phyloP scores from a whole-genome alignment of 768 basidiomycete species.

The Boletales sp. region DNA sequence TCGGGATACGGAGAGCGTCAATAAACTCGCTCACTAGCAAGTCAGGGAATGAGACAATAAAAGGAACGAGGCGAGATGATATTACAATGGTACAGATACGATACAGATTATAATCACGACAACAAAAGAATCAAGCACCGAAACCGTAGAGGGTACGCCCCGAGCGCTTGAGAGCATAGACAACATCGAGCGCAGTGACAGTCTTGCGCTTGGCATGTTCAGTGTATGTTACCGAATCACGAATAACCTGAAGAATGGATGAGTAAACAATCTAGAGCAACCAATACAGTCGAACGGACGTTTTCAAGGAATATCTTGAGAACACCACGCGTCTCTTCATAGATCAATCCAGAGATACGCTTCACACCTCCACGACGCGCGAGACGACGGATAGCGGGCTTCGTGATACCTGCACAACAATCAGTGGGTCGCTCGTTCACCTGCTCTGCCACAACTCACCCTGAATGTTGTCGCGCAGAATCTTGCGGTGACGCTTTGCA shows the following conservation, averaged over 20 bases:
- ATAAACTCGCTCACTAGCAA: too few relatives aligned
- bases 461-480: too few relatives aligned
- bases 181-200: constrained; percentile 92
- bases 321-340: constrained; percentile 88
- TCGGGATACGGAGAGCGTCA: too few relatives aligned
- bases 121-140: constrained; percentile 15
- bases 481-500: too few relatives aligned
- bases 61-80: background rate
- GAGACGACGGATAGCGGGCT: constrained; percentile 93
- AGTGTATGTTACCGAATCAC: constrained; percentile 97
- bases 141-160: constrained; percentile 89
- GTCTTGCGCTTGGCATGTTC: constrained; percentile 97
- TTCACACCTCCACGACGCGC: constrained; percentile 96
- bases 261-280: constrained; percentile 31
- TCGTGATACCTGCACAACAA: constrained; percentile 69
- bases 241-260: constrained; percentile 61
- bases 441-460: too few relatives aligned
- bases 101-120: constrained; percentile 13
- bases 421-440: too few relatives aligned
- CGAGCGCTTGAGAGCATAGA: constrained; percentile 81
- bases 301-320: constrained; percentile 91
- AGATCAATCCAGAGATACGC: constrained; percentile 83
- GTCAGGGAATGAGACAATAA: background rate
- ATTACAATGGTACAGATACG: constrained; percentile 30
- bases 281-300: constrained; percentile 55